These are phyloP conservation scores for Nemania bipapillata DNA, from an alignment of 2,329 filamentous ascomycete species.

Conservation along the genomic window DNA sequence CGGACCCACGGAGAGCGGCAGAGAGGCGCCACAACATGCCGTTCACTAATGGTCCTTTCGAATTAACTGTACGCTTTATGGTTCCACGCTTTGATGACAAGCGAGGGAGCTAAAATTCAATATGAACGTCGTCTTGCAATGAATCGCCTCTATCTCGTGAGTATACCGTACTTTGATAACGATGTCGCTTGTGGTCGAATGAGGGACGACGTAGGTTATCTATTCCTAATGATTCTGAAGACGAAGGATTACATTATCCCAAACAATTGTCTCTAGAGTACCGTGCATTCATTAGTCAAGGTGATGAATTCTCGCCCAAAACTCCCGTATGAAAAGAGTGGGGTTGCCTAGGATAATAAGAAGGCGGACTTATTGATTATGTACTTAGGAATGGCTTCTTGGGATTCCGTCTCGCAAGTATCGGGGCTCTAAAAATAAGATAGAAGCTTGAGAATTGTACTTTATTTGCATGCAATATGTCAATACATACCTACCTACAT, in stretches of 20 bases:
- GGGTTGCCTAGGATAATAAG: neutral
- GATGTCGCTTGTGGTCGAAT: neutral
- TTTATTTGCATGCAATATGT: too few relatives aligned
- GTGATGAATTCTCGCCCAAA: conserved; percentile 2
- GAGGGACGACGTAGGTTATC: neutral
- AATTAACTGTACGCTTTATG: neutral
- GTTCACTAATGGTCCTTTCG: neutral
- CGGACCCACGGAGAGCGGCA: conserved; percentile 21
- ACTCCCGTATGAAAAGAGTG: neutral
- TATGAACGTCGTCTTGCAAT: neutral
- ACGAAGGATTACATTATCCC: neutral
- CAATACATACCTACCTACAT: too few relatives aligned
- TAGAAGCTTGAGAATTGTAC: conserved; percentile 24
- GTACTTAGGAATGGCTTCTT: neutral
- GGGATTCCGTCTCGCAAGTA: neutral
- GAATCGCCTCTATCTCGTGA: neutral
- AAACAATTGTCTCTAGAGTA: neutral
- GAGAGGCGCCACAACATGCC: conserved; percentile 10
- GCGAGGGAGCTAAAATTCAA: neutral
- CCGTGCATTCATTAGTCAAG: neutral
- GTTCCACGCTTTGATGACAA: neutral
- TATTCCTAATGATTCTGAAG: neutral
- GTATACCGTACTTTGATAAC: neutral
- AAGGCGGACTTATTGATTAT: conserved; percentile 19
- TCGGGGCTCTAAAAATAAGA: conserved; percentile 32